These are phyloP conservation scores for Rhynchosporium secalis DNA, from an alignment of 2,329 filamentous ascomycete genomes.

Conservation along the genomic window DNA sequence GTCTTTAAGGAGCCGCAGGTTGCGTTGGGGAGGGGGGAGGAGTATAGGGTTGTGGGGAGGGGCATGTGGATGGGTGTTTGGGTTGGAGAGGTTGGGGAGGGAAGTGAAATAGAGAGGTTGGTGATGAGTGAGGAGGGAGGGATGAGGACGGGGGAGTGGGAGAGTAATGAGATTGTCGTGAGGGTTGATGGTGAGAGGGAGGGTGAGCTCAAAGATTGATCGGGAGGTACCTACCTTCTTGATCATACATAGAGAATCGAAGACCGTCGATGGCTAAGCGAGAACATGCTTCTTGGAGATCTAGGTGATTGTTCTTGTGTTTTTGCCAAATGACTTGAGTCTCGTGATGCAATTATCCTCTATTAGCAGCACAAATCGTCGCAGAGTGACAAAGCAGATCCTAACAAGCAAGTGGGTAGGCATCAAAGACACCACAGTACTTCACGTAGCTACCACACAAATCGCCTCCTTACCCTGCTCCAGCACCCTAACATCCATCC, in stretches of 20 bases:
- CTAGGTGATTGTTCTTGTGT: too few relatives aligned
- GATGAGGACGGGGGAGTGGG: slow-evolving; percentile 2
- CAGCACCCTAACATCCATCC: slow-evolving; percentile 63
- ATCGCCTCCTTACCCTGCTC: slow-evolving; percentile 36
- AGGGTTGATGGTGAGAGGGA: not conserved
- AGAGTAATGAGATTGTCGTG: slow-evolving; percentile 4
- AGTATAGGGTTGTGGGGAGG: slow-evolving; percentile 39
- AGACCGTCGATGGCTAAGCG: too few relatives aligned
- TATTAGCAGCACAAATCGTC: too few relatives aligned
- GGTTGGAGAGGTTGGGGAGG: not conserved
- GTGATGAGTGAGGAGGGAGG: not conserved
- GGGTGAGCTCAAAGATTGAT: not conserved
- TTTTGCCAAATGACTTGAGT: too few relatives aligned
- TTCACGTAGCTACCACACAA: slow-evolving; percentile 31
- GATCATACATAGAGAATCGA: not conserved
- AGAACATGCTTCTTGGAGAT: too few relatives aligned
- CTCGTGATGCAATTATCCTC: too few relatives aligned
- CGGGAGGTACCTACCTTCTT: not conserved
- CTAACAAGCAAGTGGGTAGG: too few relatives aligned
- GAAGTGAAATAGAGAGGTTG: not conserved
- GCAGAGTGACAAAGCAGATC: too few relatives aligned
- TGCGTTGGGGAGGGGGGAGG: slow-evolving; percentile 36
- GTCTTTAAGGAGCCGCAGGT: slow-evolving; percentile 35
- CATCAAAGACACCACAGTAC: too few relatives aligned
- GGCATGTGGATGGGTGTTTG: slow-evolving; percentile 40